Evolutionary conservation across 1,284 basidiomycete genomes (phyloP).

Genomic region (Cutaneotrichosporon cavernicola): DNA sequence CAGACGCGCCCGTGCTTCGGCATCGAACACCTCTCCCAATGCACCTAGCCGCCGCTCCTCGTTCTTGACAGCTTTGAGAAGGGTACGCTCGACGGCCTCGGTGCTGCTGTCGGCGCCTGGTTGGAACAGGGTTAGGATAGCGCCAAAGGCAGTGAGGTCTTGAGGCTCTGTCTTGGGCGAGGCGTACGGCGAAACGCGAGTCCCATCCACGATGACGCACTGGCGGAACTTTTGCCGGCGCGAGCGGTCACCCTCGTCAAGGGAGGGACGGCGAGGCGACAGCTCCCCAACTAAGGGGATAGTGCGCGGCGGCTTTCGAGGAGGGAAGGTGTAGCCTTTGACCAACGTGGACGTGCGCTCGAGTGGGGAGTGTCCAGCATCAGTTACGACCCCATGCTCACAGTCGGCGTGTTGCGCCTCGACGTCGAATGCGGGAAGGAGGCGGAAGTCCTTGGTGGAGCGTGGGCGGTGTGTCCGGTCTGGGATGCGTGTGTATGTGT

Average conservation of each 20-base stretch:
- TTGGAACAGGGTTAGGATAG: slow-evolving; percentile 13
- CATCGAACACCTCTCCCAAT: slow-evolving; percentile 13
- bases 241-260: neutral
- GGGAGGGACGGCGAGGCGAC: neutral
- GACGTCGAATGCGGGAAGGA: neutral
- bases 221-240: slow-evolving; percentile 20
- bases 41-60: slow-evolving; percentile 13
- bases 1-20: slow-evolving; percentile 16
- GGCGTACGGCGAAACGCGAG: slow-evolving; percentile 13
- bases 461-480: slow-evolving; percentile 5
- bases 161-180: neutral
- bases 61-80: slow-evolving; percentile 8
- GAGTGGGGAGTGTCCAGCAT: neutral
- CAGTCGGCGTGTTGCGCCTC: neutral
- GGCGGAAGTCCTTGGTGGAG: neutral
- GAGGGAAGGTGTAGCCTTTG: slow-evolving; percentile 7
- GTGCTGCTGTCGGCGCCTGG: neutral
- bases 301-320: neutral
- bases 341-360: neutral
- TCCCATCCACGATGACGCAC: slow-evolving; percentile 27
- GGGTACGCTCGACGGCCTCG: slow-evolving; percentile 9
- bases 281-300: neutral
- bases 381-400: too few species aligned
- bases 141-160: slow-evolving; percentile 10
- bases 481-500: slow-evolving; percentile 7